Evolutionary conservation across 768 basidiomycete genomes (phyloP).

Genomic region (Xerocomellus amylosporus): DNA sequence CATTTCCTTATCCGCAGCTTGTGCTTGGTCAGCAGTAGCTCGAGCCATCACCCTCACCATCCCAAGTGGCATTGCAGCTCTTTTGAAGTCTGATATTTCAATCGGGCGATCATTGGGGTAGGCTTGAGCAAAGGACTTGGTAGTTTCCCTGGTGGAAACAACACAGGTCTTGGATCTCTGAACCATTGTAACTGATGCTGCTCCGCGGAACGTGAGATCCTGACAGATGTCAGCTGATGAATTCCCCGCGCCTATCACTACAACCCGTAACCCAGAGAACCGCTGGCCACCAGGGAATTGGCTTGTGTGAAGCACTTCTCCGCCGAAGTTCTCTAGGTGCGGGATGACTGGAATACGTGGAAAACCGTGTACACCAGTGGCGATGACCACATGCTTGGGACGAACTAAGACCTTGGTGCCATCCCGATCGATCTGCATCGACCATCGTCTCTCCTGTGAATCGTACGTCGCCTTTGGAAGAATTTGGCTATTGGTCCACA

Average conservation of each 20-base stretch:
- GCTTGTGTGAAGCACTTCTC: slow-evolving; percentile 6
- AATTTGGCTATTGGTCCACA: slow-evolving; percentile 7
- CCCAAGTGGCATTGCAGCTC: background rate
- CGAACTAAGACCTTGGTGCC: background rate
- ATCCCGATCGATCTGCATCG: background rate
- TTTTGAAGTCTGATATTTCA: slow-evolving; percentile 7
- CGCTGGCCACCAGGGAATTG: slow-evolving; percentile 18
- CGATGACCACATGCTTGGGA: slow-evolving; percentile 3
- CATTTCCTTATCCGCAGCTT: slow-evolving; percentile 1
- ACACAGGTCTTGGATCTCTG: slow-evolving; percentile 6
- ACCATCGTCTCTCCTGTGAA: slow-evolving; percentile 1
- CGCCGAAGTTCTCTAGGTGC: background rate
- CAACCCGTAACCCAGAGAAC: slow-evolving; percentile 27
- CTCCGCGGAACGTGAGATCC: slow-evolving; percentile 3
- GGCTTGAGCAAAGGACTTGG: background rate
- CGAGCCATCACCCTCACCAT: background rate
- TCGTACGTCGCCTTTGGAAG: slow-evolving; percentile 1
- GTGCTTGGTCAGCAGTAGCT: background rate
- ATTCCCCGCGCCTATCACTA: slow-evolving; percentile 1
- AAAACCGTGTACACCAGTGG: slow-evolving; percentile 2
- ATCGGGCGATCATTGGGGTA: background rate
- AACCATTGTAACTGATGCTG: slow-evolving; percentile 3
- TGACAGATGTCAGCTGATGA: slow-evolving; percentile 6
- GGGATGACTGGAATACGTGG: background rate
- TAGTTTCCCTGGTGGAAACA: background rate